A percentile compares a stretch with the other conserved stretches of the same genome.
Evolutionary conservation across 2,329 filamentous ascomycete species (phyloP).

Genomic region (Cladophialophora yegresii): DNA sequence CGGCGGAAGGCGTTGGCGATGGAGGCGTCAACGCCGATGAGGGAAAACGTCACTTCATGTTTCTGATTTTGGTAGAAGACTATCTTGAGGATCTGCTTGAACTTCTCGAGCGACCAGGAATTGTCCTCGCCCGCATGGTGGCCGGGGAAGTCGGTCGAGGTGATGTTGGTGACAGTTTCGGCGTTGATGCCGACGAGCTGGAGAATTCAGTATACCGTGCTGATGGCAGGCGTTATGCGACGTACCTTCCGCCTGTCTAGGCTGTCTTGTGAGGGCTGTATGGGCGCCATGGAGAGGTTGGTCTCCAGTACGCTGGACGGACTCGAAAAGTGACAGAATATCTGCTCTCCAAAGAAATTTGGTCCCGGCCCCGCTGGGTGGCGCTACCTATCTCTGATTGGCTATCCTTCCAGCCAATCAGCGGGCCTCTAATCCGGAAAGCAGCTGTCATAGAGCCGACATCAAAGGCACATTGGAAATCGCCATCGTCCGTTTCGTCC

Average conservation of each 20-base stretch:
- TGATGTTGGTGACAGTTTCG: slow-evolving; percentile 87
- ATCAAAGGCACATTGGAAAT: slow-evolving; percentile 6
- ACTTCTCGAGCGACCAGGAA: slow-evolving; percentile 73
- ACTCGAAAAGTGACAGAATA: not conserved
- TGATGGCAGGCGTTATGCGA: not conserved
- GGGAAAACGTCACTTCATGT: slow-evolving; percentile 80
- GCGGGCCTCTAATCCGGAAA: not conserved
- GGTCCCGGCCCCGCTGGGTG: too few relatives aligned
- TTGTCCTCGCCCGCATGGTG: slow-evolving; percentile 88
- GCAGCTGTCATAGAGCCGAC: slow-evolving; percentile 10
- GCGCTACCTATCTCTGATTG: not conserved
- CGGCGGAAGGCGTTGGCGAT: slow-evolving; percentile 97
- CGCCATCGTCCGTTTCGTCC: slow-evolving; percentile 19
- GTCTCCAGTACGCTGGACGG: not conserved
- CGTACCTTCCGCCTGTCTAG: slow-evolving; percentile 34
- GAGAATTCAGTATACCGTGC: slow-evolving; percentile 4
- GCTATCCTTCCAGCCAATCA: slow-evolving; percentile 11
- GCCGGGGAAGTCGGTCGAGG: slow-evolving; percentile 87
- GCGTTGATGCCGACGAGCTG: slow-evolving; percentile 73
- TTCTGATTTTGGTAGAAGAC: slow-evolving; percentile 81
- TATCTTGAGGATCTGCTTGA: slow-evolving; percentile 68
- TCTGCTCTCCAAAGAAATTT: not conserved
- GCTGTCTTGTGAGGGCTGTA: slow-evolving; percentile 27
- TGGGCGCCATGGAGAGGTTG: slow-evolving; percentile 28
- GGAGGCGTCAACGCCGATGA: slow-evolving; percentile 86